Evolutionary conservation across 805 yeast species (phyloP), one percentile per base, ranked within the genome.

Genomic region (Sporopachydermia quercuum): DNA sequence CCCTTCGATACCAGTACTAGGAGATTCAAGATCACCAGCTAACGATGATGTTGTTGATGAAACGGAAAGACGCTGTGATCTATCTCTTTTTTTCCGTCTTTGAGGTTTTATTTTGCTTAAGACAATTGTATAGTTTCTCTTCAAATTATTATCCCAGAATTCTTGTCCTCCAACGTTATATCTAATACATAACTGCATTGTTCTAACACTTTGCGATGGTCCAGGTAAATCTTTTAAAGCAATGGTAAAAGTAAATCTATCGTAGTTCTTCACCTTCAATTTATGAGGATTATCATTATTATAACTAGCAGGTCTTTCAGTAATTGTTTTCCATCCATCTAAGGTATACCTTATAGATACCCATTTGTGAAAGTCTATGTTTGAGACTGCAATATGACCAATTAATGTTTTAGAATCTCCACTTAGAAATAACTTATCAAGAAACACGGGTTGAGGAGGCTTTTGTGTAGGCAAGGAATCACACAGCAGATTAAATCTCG

Each of bases 321-420:
- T 63, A 13, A 72, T 67, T 1, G 82, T 73, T 33, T 55, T 56
- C 91, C 91, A 81, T 44, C 63, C 56, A 51, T 81, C 78, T 47
- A 71, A 63, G 0, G 86, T 69, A 53, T 79, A 81, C 37, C 79
- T 62, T 3, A 77, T 64, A 14, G 68, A 65, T 16, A 81, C 71
- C 5, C 54, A 49, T 51, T 81, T 81, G 35, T 73, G 68, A 55
- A 61, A 81, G 5, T 72, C 63, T 2, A 77, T 41, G 56, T 81
- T 81, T 47, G 70, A 68, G 15, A 76, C 86, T 1, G 85, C 79
- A 37, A 80, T 58, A 39, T 73, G 73, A 0, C 89, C 89, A 40
- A 69, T 51, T 15, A 81, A 56, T 41, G 62, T 63, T 42, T 68
- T 66, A 47, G 71, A 70, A 46, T 78, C 83, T 5, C 67, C 57